phyloP scores from a whole-genome alignment of 73 alveolate species.

The Symbiodinium natans region DNA sequence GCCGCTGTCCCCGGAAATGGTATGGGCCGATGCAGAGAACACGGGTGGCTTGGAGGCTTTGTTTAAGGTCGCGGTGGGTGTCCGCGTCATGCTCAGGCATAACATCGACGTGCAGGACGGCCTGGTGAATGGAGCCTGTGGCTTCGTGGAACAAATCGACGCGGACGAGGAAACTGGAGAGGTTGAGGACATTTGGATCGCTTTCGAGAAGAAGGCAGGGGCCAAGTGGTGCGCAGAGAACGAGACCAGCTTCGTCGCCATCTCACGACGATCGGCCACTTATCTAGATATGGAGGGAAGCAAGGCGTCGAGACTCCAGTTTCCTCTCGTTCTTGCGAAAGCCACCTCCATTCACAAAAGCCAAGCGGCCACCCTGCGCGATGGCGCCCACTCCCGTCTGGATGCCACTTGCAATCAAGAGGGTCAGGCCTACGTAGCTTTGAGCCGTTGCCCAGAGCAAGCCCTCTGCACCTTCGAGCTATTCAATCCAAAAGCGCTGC shows the following conservation, averaged over 20 bases:
- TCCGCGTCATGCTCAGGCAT: slow-evolving; percentile 4
- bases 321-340: slow-evolving; percentile 14
- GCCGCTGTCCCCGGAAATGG: background rate
- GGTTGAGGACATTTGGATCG: slow-evolving; percentile 1
- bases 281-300: background rate
- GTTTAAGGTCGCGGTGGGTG: background rate
- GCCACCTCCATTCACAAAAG: too few species aligned
- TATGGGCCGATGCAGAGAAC: background rate
- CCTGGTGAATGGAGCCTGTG: background rate
- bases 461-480: slow-evolving; percentile 1
- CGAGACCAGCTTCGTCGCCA: background rate
- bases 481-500: background rate
- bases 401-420: background rate
- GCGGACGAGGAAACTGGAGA: too few species aligned
- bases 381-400: background rate
- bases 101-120: slow-evolving; percentile 1
- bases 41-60: slow-evolving; percentile 12
- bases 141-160: background rate
- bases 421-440: slow-evolving; percentile 59
- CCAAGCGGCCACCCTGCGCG: background rate
- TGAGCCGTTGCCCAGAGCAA: slow-evolving; percentile 38
- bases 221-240: background rate
- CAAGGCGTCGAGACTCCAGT: slow-evolving; percentile 24
- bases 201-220: slow-evolving; percentile 10
- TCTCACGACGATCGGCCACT: background rate